Evolutionary conservation across 2,329 filamentous ascomycete species (phyloP), one percentile per base, ranked within the genome.

Genomic region (Sporothrix brasiliensis): DNA sequence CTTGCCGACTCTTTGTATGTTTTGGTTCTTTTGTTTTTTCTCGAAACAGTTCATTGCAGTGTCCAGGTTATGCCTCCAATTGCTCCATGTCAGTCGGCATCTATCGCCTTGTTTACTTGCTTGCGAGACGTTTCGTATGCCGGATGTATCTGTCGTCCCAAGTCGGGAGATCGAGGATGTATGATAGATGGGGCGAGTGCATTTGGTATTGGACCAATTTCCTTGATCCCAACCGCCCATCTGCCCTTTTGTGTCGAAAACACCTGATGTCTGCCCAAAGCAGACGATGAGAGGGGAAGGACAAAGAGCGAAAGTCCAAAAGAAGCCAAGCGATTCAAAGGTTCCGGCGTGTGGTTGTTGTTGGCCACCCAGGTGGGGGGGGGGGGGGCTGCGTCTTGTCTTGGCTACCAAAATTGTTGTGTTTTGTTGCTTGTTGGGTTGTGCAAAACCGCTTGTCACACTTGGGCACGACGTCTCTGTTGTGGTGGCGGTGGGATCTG

Each of bases 371-470:
- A 61, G 27, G 10, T 11, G 14, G 27, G 7, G 16, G 10, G n/a
- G 14, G 27, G 7, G 16, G 9, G 44, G 24, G 24, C 21, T 10
- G 61, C 24, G 44, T 50, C 44, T 34, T 50, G 63, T 39, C 4
- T 19, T 21, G 63, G 47, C 47, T 4, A 47, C 47, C 27, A 19
- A 44, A 44, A 41, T 66, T 13, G 44, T 34, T 27, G 24, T 49
- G 24, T 50, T n/a, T 30, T 30, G 16, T 34, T 52, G 9, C 13
- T 52, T 50, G 14, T 39, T 21, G 27, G 10, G 63, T 66, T 53
- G 47, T 66, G 63, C 63, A 52, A 52, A 9, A 47, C 47, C 63
- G n/a, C 27, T 50, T 66, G 63, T 66, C 63, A 52, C 47, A 66
- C 63, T 13, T 61, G 19, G 10, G 21, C 58, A 63, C 39, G 41